Evolutionary conservation across 192 early-diverging fungal species (phyloP), one percentile per base, ranked within the genome.

Genomic region (Glomus cerebriforme): DNA sequence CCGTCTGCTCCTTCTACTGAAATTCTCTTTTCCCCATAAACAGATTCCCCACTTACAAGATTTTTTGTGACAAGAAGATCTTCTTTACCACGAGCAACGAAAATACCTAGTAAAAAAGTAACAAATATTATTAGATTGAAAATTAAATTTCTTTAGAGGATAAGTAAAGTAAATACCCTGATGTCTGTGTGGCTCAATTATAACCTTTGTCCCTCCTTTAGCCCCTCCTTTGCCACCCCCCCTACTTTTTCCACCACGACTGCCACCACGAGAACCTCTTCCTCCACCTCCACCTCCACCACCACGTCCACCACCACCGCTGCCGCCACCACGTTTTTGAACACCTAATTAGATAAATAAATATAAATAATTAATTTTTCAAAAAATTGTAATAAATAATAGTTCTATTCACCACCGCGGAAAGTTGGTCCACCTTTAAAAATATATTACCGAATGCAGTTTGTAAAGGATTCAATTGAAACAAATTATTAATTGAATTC

Each of bases 1-100:
- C 95, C 95, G 66, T 99, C 98, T 73, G 91, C 84, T 73, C 96
- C 96, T 79, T 99, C 98, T 8, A 98, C 93, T 1, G 93, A 92
- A 82, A 99, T 95, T 82, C 98, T 91, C 93, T 99, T 99, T 86
- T 99, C 98, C 65, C 97, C 97, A 84, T 99, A 99, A 27, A 97
- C 96, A 59, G 92, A 84, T 87, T 99, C 98, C 54, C 98, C 98
- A 59, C 96, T 94, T 65, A 99, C 97, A 77, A 99, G 87, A 89
- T 98, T 98, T 92, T 98, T 98, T 86, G 98, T 99, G 71, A 97
- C 93, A 69, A 99, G 89, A 85, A 97, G 87, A 87, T 99, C 98
- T 86, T 99, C 98, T 91, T 99, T 99, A 79, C 96, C 96, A 83
- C 96, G 93, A 22, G 97, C 98, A 87, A 99, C 91, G 82, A 97